These are phyloP conservation scores for Colletotrichum destructivum DNA, from an alignment of 2,329 filamentous ascomycete genomes.

Conservation along the genomic window DNA sequence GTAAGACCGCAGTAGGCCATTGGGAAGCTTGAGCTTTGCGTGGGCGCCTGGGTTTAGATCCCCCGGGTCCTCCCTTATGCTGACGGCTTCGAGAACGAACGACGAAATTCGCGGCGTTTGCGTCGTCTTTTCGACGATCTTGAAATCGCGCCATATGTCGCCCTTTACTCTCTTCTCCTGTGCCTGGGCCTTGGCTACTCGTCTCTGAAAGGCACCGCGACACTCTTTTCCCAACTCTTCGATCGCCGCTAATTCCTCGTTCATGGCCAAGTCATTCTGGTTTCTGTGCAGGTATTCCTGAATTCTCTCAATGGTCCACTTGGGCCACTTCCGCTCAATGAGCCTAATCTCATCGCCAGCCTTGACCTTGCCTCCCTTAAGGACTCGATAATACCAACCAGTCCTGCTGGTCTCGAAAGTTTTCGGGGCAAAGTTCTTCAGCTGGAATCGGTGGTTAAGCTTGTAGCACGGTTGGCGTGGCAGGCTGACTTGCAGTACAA, in stretches of 20 bases:
- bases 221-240: conserved; percentile 66
- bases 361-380: conserved; percentile 67
- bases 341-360: conserved; percentile 71
- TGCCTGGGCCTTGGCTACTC: conserved; percentile 64
- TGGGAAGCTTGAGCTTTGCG: conserved; percentile 69
- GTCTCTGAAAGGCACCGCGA: conserved; percentile 61
- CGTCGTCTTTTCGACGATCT: conserved; percentile 63
- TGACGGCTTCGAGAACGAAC: conserved; percentile 65
- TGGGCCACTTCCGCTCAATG: conserved; percentile 67
- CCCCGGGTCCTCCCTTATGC: conserved; percentile 51
- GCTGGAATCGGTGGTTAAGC: conserved; percentile 76
- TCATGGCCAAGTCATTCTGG: conserved; percentile 65
- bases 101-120: conserved; percentile 68
- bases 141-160: conserved; percentile 61
- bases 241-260: conserved; percentile 66
- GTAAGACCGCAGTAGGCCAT: conserved; percentile 71
- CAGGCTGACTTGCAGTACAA: conserved; percentile 71
- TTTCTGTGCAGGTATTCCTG: conserved; percentile 75
- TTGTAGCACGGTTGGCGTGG: conserved; percentile 79
- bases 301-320: conserved; percentile 75
- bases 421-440: conserved; percentile 73
- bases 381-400: conserved; percentile 77
- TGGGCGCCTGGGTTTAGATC: conserved; percentile 62
- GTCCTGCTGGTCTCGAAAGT: conserved; percentile 72
- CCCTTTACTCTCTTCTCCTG: conserved; percentile 48